These are phyloP conservation scores for Annulohypoxylon moriforme DNA, from an alignment of 495 filamentous ascomycete species.

Conservation along the genomic window DNA sequence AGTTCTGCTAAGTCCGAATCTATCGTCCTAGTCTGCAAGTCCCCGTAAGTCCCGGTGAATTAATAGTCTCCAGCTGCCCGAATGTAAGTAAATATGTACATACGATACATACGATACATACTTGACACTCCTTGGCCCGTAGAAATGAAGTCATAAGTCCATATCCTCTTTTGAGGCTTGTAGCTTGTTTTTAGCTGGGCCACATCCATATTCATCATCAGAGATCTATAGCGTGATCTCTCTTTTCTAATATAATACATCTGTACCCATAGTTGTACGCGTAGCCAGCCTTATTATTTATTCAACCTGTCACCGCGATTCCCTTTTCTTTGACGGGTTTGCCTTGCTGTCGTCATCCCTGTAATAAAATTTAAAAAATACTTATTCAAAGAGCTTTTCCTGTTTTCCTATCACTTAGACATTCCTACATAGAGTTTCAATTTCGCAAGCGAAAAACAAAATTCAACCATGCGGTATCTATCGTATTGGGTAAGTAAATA, in stretches of 20 bases:
- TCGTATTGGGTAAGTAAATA: slow-evolving; percentile 63
- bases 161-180: slow-evolving; percentile 29
- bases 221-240: slow-evolving; percentile 21
- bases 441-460: not conserved
- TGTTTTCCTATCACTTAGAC: slow-evolving; percentile 9
- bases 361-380: not conserved
- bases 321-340: slow-evolving; percentile 4
- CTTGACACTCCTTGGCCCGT: slow-evolving; percentile 6
- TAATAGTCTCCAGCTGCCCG: slow-evolving; percentile 16
- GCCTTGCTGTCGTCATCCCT: not conserved
- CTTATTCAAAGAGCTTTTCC: slow-evolving; percentile 2
- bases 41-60: slow-evolving; percentile 30
- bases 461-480: slow-evolving; percentile 72
- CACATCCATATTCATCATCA: slow-evolving; percentile 23
- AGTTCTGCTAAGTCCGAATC: slow-evolving; percentile 8
- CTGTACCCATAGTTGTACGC: slow-evolving; percentile 12
- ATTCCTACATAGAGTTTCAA: slow-evolving; percentile 5
- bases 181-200: slow-evolving; percentile 8
- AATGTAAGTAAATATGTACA: not conserved
- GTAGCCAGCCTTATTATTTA: slow-evolving; percentile 17
- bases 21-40: not conserved
- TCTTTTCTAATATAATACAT: not conserved
- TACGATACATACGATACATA: no score
- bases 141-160: slow-evolving; percentile 43
- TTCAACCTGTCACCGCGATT: slow-evolving; percentile 14